Evolutionary conservation across 2,329 filamentous ascomycete genomes (phyloP).

Genomic region (Diaporthe sp.): DNA sequence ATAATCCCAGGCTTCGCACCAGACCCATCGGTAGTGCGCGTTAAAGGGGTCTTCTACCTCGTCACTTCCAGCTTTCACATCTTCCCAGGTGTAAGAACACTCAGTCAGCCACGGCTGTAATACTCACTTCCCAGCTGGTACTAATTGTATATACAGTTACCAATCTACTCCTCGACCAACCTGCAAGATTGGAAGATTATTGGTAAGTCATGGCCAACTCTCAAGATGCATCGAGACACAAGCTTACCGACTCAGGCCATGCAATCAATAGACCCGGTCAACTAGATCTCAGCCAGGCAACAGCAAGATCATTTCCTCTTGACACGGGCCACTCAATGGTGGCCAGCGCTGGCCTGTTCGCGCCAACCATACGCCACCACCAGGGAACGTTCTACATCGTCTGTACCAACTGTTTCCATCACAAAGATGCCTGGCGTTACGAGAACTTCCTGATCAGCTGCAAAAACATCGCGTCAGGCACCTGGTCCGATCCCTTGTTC

Average conservation of each 20-base stretch:
- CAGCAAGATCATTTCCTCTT: not conserved
- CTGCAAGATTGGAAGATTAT: not conserved
- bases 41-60: not conserved
- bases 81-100: not conserved
- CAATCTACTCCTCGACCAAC: not conserved
- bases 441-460: slow-evolving; percentile 57
- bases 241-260: not conserved
- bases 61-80: slow-evolving; percentile 9
- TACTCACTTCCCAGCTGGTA: not conserved
- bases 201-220: not conserved
- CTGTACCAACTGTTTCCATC: slow-evolving; percentile 52
- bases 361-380: slow-evolving; percentile 59
- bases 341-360: slow-evolving; percentile 43
- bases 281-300: slow-evolving; percentile 13
- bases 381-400: slow-evolving; percentile 60
- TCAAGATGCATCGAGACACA: no score
- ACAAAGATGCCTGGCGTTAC: slow-evolving; percentile 49
- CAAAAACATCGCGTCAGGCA: slow-evolving; percentile 52
- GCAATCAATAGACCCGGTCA: slow-evolving; percentile 4
- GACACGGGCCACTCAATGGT: slow-evolving; percentile 21
- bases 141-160: not conserved
- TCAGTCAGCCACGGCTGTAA: not conserved
- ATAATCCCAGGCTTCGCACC: slow-evolving; percentile 11
- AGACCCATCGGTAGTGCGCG: slow-evolving; percentile 4
- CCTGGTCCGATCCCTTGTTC: slow-evolving; percentile 55